phyloP scores from a whole-genome alignment of 1,284 basidiomycete species.

The Ustanciosporium gigantosporum region DNA sequence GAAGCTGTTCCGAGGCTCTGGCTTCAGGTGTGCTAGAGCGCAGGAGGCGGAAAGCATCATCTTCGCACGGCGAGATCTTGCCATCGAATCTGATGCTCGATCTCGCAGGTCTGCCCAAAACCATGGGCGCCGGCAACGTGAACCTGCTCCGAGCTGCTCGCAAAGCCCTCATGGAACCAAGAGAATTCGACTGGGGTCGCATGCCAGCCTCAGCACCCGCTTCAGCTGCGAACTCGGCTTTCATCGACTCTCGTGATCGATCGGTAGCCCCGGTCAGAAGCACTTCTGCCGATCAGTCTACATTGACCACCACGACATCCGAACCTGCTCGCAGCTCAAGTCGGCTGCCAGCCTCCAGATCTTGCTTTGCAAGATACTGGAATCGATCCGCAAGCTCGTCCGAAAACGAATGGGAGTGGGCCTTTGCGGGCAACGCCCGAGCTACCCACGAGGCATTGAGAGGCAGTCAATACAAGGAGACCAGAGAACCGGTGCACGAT shows the following conservation, averaged over 20 bases:
- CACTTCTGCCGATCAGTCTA: not conserved
- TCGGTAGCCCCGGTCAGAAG: not conserved
- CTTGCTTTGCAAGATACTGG: slow-evolving; percentile 7
- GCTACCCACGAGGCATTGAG: slow-evolving; percentile 20
- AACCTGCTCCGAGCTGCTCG: slow-evolving; percentile 31
- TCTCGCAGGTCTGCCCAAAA: slow-evolving; percentile 20
- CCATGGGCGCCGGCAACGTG: slow-evolving; percentile 26
- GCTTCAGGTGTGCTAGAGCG: slow-evolving; percentile 32
- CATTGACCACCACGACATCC: slow-evolving; percentile 11
- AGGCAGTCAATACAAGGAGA: slow-evolving; percentile 22
- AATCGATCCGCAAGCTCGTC: slow-evolving; percentile 3
- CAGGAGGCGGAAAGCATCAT: slow-evolving; percentile 4
- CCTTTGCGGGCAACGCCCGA: slow-evolving; percentile 20
- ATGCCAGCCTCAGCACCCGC: slow-evolving; percentile 12
- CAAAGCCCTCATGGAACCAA: slow-evolving; percentile 23
- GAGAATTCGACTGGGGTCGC: slow-evolving; percentile 36
- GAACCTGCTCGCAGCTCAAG: slow-evolving; percentile 1
- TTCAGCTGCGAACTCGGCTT: slow-evolving; percentile 3
- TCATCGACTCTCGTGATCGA: not conserved
- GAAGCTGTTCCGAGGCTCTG: slow-evolving; percentile 31
- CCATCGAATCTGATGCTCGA: slow-evolving; percentile 30
- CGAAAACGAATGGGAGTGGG: slow-evolving; percentile 42
- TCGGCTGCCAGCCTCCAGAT: slow-evolving; percentile 3
- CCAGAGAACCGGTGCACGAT: slow-evolving; percentile 25
- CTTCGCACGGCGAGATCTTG: slow-evolving; percentile 6